Evolutionary conservation across 305 asterid species (phyloP), one percentile per base, ranked within the genome.

Genomic region (Solanum hybrid): DNA sequence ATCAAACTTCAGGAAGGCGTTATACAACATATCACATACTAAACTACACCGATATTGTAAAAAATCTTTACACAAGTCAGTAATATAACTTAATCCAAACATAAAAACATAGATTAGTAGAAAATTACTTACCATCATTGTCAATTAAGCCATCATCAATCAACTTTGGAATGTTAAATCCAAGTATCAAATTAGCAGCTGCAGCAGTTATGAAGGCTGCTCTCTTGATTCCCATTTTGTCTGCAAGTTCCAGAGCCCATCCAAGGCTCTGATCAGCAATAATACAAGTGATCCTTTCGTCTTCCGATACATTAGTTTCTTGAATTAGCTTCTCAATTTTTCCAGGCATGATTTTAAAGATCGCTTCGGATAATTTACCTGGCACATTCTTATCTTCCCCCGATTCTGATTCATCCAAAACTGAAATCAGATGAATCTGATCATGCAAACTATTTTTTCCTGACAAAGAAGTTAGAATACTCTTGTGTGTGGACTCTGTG

Each of bases 181-280:
- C 85, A 89, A 92, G 12, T 22, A 92, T 94, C 87, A 93, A 36
- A 3, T 82, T 26, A 16, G 94, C 93, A 3, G 94, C 95, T 2
- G 97, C 85, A 2, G 94, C 93, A 2, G 97, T 90, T 92, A 91
- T 90, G 92, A 93, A 96, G n/a, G 94, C 93, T 2, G 92, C 96
- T 51, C 87, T 78, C 7, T 73, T 89, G 8, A 94, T 86, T 88
- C 94, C 94, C 71, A 92, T 10, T 82, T 80, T 92, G 29, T 67
- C 90, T 1, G 96, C 96, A 6, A 94, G 90, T 37, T 90, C 93
- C 14, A 91, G 37, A 3, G 93, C 94, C 94, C 94, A 92, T 12
- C 91, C 93, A 86, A 93, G 89, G 18, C 75, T 34, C 90, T 90
- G 92, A 71, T 96, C 97, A 12, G 93, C 94, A 46, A 95, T 74